Base-by-base conservation (phyloP, 495 filamentous ascomycete genomes). In the Aspergillus saccharolyticus region DNA sequence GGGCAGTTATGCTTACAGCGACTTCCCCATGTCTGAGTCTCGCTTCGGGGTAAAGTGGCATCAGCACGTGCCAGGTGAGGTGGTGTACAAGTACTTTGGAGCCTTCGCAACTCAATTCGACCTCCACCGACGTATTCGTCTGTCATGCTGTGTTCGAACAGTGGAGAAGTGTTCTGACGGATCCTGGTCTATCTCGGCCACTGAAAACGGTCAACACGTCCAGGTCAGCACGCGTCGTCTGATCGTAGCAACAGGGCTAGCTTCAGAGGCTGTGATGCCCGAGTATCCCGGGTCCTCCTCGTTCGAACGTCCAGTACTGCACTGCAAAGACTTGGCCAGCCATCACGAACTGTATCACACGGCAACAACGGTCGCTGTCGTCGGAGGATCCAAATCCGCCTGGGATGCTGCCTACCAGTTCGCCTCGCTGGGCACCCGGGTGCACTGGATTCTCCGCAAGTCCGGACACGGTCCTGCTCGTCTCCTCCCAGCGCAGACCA, bases 361-460 rank as follows among this genome's bases (percentile, higher is more conserved):
- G 16, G 44, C 56, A 5, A 53, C 55, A 65, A 18, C 33, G 50
- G 43, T 89, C 1, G 76, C 77, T 0, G 77, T 90, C 1, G 73
- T 87, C 33, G 85, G 87, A 10, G 82, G 78, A 0, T 79, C 75
- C 0, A 90, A 90, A 63, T 83, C 80, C 6, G 85, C 76, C 0
- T 87, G 79, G 70, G 88, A 90, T 70, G 78, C 78, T 0, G 87
- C 81, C 0, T 51, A 64, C 85, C 85, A 58, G 71, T 73, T 16
- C 83, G 82, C 62, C 80, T 80, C 75, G 0, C 73, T 74, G 4
- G 85, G 84, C 0, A 70, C 84, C 28, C 69, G 80, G 28, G 84
- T 91, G 0, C 70, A 86, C 49, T 88, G 83, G 87, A 72, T 91
- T 4, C 90, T 95, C 53, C 80, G 91, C 50, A 81, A 84, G 43